A percentile compares a stretch with the other conserved stretches of the same genome.
phyloP scores from a whole-genome alignment of 108 stramenopile species.

The Pseudonitzschia delicatissima region DNA sequence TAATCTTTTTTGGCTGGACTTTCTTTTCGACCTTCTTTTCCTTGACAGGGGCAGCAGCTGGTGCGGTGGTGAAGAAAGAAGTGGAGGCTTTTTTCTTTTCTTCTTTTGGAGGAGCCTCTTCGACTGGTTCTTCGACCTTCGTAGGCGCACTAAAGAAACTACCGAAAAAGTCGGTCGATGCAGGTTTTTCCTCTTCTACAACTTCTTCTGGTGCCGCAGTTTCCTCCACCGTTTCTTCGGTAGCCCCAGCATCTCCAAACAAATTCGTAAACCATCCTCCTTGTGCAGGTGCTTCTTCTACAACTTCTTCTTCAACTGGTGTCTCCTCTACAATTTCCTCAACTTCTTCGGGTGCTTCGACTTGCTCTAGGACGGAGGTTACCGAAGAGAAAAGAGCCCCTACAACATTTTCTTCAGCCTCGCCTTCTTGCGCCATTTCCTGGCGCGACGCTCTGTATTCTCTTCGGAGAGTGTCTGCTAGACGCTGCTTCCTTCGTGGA shows the following conservation, averaged over 20 bases:
- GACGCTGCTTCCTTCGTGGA: slow-evolving; percentile 32
- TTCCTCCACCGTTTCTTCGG: not conserved
- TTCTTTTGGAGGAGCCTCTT: not conserved
- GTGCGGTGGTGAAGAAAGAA: slow-evolving; percentile 3
- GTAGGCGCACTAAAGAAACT: slow-evolving; percentile 15
- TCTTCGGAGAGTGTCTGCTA: slow-evolving; percentile 40
- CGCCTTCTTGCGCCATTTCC: slow-evolving; percentile 23
- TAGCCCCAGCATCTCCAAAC: not conserved
- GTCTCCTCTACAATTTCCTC: slow-evolving; percentile 14
- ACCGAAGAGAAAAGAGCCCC: slow-evolving; percentile 11
- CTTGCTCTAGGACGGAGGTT: slow-evolving; percentile 6
- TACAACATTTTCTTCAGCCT: slow-evolving; percentile 8
- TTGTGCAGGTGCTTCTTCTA: slow-evolving; percentile 18
- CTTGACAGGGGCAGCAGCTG: not conserved
- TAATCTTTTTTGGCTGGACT: slow-evolving; percentile 7
- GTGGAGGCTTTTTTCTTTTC: not conserved
- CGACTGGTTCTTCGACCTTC: slow-evolving; percentile 16
- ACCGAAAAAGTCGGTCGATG: slow-evolving; percentile 13
- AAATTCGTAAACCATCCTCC: not conserved
- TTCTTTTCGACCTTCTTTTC: not conserved
- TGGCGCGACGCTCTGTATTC: slow-evolving; percentile 25
- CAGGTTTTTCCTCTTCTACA: not conserved
- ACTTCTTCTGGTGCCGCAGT: not conserved
- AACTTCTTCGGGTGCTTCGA: slow-evolving; percentile 9
- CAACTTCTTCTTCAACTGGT: slow-evolving; percentile 15